Evolutionary conservation across 2,329 filamentous ascomycete genomes (phyloP).

Genomic region (Talaromyces sp.): DNA sequence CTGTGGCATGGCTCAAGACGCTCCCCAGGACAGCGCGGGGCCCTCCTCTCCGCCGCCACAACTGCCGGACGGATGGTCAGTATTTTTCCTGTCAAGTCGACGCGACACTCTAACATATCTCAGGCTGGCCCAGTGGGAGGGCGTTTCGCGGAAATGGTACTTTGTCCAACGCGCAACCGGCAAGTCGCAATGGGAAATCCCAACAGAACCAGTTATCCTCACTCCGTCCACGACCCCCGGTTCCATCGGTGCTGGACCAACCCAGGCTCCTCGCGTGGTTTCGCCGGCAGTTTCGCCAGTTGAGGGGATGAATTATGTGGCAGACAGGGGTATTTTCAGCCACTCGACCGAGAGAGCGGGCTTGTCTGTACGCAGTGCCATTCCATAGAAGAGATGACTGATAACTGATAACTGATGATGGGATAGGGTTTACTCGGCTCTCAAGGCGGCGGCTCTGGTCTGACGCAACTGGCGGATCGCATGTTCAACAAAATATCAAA

Average conservation of each 20-base stretch:
- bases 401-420: conserved; percentile 18
- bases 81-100: conserved; percentile 1
- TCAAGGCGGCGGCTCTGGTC: conserved; percentile 6
- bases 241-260: conserved; percentile 22
- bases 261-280: conserved; percentile 20
- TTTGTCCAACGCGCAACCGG: conserved; percentile 36
- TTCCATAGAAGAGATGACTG: background rate
- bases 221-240: conserved; percentile 29
- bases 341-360: conserved; percentile 15
- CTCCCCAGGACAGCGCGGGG: conserved; percentile 33
- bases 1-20: conserved; percentile 21
- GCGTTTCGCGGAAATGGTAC: conserved; percentile 33
- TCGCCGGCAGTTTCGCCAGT: conserved; percentile 11
- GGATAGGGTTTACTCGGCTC: conserved; percentile 12
- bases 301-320: background rate
- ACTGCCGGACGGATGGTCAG: conserved; percentile 36
- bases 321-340: conserved; percentile 5
- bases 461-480: conserved; percentile 14
- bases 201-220: conserved; percentile 33
- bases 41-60: conserved; percentile 32
- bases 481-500: conserved; percentile 16
- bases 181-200: conserved; percentile 37
- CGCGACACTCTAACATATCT: background rate
- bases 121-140: conserved; percentile 38
- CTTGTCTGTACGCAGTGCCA: conserved; percentile 22